A percentile compares a stretch with the other conserved stretches of the same genome.
These are phyloP conservation scores for Alternaria angustiovoidea DNA, from an alignment of 2,329 filamentous ascomycete species.

Conservation along the genomic window DNA sequence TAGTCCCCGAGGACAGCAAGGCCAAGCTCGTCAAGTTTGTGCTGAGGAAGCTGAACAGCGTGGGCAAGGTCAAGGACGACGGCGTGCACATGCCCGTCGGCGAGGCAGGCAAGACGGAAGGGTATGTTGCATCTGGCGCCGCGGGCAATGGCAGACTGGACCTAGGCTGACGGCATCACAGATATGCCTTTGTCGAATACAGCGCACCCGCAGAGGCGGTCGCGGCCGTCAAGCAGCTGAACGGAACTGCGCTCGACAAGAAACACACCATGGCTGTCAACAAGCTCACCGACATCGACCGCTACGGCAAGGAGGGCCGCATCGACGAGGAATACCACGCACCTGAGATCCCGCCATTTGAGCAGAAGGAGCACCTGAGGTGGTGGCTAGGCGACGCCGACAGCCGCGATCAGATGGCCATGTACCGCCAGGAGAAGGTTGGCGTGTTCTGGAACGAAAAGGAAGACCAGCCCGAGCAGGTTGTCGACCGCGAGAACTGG, in stretches of 20 bases:
- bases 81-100: constrained; percentile 93
- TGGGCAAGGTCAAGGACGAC: constrained; percentile 86
- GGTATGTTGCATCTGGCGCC: constrained; percentile 63
- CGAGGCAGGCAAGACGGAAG: constrained; percentile 83
- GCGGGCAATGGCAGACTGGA: background rate
- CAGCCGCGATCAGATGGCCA: constrained; percentile 92
- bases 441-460: constrained; percentile 99
- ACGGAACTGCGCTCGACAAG: constrained; percentile 90
- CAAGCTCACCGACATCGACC: constrained; percentile 97
- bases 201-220: constrained; percentile 88
- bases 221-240: constrained; percentile 86
- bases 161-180: constrained; percentile 51
- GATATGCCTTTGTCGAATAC: constrained; percentile 97
- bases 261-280: constrained; percentile 95
- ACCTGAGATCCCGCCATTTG: constrained; percentile 83
- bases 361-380: constrained; percentile 91
- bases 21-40: constrained; percentile 96
- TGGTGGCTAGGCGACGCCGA: constrained; percentile 92
- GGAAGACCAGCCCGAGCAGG: constrained; percentile 83
- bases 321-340: constrained; percentile 89
- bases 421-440: constrained; percentile 91
- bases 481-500: constrained; percentile 95
- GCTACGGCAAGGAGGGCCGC: constrained; percentile 91
- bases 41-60: constrained; percentile 87
- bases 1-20: constrained; percentile 88